These are phyloP conservation scores for Vitis rotundifolia DNA, from an alignment of 164 flowering plant genomes.

Conservation along the genomic window DNA sequence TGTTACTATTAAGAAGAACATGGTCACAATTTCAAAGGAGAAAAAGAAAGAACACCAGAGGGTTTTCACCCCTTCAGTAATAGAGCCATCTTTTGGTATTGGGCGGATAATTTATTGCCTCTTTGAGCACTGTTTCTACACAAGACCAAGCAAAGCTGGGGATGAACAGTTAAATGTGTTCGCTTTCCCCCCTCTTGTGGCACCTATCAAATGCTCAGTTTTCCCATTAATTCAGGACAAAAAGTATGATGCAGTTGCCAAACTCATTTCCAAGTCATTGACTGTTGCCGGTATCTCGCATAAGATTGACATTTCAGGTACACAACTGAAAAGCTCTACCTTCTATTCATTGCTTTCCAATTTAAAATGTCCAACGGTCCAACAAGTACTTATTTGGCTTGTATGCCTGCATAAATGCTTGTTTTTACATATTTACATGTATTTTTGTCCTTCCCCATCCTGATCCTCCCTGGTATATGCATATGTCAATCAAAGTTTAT, in stretches of 20 bases:
- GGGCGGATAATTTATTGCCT: constrained; percentile 94
- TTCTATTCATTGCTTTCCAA: too few species aligned
- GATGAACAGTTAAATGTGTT: constrained; percentile 56
- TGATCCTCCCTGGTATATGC: too few species aligned
- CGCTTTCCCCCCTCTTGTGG: constrained; percentile 39
- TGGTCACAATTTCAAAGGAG: constrained; percentile 40
- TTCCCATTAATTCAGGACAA: constrained; percentile 87
- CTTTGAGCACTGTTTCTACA: constrained; percentile 88
- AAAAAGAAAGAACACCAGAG: constrained; percentile 54
- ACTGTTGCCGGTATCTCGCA: constrained; percentile 72
- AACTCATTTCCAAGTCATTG: constrained; percentile 63
- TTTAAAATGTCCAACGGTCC: too few species aligned
- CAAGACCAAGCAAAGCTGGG: constrained; percentile 83
- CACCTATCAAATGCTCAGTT: constrained; percentile 82
- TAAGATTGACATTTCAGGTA: constrained; percentile 92
- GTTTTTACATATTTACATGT: too few species aligned
- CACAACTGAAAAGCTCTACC: neutral
- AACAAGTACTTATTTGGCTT: neutral
- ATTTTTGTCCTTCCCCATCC: too few species aligned
- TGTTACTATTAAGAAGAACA: constrained; percentile 31
- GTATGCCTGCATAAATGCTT: too few species aligned
- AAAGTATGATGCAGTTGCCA: constrained; percentile 75
- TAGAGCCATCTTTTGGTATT: constrained; percentile 99
- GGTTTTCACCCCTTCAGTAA: constrained; percentile 92
- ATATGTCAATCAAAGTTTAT: too few species aligned